phyloP scores from a whole-genome alignment of 805 yeast species.

The Teunomyces tritomae region DNA sequence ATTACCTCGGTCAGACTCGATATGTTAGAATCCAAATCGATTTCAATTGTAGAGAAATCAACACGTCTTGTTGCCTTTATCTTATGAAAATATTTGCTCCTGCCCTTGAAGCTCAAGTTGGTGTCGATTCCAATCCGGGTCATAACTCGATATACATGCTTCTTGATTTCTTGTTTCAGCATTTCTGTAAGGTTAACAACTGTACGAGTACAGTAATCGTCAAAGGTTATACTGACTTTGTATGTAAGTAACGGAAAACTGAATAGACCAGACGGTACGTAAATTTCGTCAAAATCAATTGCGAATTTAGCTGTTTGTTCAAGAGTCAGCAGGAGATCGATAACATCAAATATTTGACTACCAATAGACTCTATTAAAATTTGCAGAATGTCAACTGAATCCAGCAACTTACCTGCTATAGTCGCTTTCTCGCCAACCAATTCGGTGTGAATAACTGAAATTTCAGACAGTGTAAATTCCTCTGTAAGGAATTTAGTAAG shows the following conservation, averaged over 20 bases:
- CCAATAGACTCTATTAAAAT: neutral
- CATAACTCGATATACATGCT: slow-evolving; percentile 17
- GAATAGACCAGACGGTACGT: neutral
- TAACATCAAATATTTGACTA: neutral
- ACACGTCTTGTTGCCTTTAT: slow-evolving; percentile 10
- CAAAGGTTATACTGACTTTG: neutral
- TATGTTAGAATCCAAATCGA: neutral
- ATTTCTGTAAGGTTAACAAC: neutral
- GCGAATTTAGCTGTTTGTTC: neutral
- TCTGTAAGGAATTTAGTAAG: neutral
- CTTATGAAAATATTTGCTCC: slow-evolving; percentile 29
- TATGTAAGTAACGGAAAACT: neutral
- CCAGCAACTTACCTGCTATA: neutral
- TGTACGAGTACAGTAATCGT: neutral
- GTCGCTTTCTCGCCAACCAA: neutral
- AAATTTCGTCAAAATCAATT: neutral
- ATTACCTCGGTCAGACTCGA: slow-evolving; percentile 9
- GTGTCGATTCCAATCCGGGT: slow-evolving; percentile 16
- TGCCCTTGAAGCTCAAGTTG: slow-evolving; percentile 15
- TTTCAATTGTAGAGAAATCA: slow-evolving; percentile 4
- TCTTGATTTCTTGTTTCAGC: slow-evolving; percentile 6
- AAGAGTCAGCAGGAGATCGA: neutral
- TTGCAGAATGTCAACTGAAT: neutral
- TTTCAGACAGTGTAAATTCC: neutral
- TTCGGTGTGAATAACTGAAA: neutral